Base-by-base conservation (phyloP, 345 rosid genomes). In the Rhodamnia rubescens region DNA sequence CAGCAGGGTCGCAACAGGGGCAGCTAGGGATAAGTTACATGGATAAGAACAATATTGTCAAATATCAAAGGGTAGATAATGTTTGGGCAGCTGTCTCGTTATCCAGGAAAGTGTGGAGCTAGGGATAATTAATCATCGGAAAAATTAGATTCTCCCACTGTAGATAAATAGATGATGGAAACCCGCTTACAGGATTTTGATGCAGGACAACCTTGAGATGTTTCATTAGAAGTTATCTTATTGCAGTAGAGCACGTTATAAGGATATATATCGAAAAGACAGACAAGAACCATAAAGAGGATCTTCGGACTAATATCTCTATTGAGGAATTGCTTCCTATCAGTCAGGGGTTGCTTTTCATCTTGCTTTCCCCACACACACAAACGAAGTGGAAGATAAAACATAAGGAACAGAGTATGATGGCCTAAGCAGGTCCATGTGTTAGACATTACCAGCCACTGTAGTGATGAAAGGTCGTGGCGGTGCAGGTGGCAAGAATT, bases 1-100 rank as follows among this genome's bases (percentile, higher is more conserved):
- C 0, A 0, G 13, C 78, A 32, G 47, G 51, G 78, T 0, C 1
- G 0, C 24, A 16, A 69, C 13, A 32, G 16, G 78, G 24, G 24
- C 7, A 18, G 78, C 42, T 2, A 36, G 40, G 40, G 40, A 36
- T 36, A 69, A 69, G 24, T 32, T 69, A 18, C 7, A 0, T 69
- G 47, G 26, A 32, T 36, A 32, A 69, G 78, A 36, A 36, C 3
- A 20, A 69, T 0, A 32, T 69, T 0, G 13, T 36, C 78, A 69
- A 0, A 32, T 32, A 61, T 29, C 42, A 61, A 61, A 15, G 74
- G 15, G 0, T 61, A 4, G 12, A 32, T 18, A 61, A 69, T 8
- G 0, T 32, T 32, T 69, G 0, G 47, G 47, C 22, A 36, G 78
- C 47, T 2, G 13, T 69, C 78, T 69, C 9, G 47, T 1, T 69